phyloP scores from a whole-genome alignment of 495 filamentous ascomycete species.

The Podospora bellae-mahoneyi region DNA sequence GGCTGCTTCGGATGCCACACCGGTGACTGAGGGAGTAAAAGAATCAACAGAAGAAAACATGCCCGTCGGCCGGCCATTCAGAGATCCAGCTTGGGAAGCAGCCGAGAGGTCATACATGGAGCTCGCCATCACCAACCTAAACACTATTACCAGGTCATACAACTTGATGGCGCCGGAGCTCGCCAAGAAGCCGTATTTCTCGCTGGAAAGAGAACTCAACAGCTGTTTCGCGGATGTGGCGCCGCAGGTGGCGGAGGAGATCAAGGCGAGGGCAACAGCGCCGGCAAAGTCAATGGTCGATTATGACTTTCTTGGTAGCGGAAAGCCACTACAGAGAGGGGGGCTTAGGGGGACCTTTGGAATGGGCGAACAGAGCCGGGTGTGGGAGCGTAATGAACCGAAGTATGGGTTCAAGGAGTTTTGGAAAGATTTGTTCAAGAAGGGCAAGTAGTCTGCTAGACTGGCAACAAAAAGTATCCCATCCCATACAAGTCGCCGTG shows the following conservation, averaged over 20 bases:
- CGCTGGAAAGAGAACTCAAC: conserved; percentile 74
- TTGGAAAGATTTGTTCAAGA: conserved; percentile 71
- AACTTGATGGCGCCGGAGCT: conserved; percentile 91
- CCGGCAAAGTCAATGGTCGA: conserved; percentile 42
- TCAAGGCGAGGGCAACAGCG: conserved; percentile 62
- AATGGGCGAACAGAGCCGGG: conserved; percentile 45
- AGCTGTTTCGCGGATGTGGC: conserved; percentile 84
- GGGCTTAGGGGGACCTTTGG: conserved; percentile 43
- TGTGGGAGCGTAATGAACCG: conserved; percentile 69
- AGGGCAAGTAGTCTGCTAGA: neutral
- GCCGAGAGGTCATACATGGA: conserved; percentile 74
- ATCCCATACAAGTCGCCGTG: neutral
- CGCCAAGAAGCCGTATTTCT: conserved; percentile 91
- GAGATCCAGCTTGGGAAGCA: conserved; percentile 63
- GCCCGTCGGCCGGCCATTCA: conserved; percentile 50
- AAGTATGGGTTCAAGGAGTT: conserved; percentile 85
- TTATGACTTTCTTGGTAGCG: conserved; percentile 32
- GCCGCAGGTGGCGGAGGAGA: conserved; percentile 65
- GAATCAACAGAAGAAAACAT: neutral
- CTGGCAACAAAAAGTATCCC: too few relatives aligned
- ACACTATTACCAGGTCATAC: conserved; percentile 78
- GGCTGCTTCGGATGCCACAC: conserved; percentile 5
- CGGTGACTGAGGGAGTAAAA: neutral
- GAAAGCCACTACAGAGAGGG: conserved; percentile 59
- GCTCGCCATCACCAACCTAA: conserved; percentile 75